Percentiles rank a stretch among this genome's conserved stretches.
Conservation (phyloP, 1,284 basidiomycete genomes). For the Cutaneotrichosporon cutaneum region DNA sequence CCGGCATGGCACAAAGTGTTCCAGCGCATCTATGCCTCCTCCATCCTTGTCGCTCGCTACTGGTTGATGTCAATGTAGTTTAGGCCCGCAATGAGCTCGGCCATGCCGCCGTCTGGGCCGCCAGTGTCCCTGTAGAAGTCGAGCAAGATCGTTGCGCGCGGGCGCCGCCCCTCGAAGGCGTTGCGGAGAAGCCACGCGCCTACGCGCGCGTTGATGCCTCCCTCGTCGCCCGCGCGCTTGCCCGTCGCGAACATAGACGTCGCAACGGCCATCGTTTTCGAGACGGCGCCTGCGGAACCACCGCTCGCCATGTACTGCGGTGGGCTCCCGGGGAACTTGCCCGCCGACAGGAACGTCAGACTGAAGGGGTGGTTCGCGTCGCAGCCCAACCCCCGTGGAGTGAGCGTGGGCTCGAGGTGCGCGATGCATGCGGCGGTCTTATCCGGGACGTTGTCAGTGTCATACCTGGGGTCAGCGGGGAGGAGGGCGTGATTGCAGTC, state of each 20-base stretch:
- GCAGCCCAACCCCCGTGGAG: constrained; percentile 5
- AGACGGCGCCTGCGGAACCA: constrained; percentile 11
- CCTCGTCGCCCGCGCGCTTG: constrained; percentile 6
- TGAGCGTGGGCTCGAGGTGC: constrained; percentile 28
- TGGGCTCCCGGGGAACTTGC: constrained; percentile 70
- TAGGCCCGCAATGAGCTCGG: constrained; percentile 19
- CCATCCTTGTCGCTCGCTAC: background rate
- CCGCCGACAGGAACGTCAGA: constrained; percentile 73
- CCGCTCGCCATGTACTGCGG: constrained; percentile 60
- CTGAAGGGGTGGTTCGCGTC: constrained; percentile 52
- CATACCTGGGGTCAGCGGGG: constrained; percentile 16
- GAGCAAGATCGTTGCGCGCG: constrained; percentile 41
- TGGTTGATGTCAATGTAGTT: constrained; percentile 20
- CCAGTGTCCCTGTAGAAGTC: constrained; percentile 42
- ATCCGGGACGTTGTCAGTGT: constrained; percentile 16
- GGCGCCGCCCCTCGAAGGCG: constrained; percentile 29
- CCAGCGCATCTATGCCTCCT: background rate
- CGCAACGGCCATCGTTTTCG: constrained; percentile 3
- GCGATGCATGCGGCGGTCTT: constrained; percentile 58
- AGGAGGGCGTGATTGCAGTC: background rate
- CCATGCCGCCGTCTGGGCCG: constrained; percentile 17
- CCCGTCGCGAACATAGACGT: constrained; percentile 10
- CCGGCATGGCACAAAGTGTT: background rate
- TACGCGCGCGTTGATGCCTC: constrained; percentile 74
- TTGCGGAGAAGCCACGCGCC: constrained; percentile 64